Conservation (phyloP, 2,329 filamentous ascomycete genomes). For the Ophiocordyceps robertsii region DNA sequence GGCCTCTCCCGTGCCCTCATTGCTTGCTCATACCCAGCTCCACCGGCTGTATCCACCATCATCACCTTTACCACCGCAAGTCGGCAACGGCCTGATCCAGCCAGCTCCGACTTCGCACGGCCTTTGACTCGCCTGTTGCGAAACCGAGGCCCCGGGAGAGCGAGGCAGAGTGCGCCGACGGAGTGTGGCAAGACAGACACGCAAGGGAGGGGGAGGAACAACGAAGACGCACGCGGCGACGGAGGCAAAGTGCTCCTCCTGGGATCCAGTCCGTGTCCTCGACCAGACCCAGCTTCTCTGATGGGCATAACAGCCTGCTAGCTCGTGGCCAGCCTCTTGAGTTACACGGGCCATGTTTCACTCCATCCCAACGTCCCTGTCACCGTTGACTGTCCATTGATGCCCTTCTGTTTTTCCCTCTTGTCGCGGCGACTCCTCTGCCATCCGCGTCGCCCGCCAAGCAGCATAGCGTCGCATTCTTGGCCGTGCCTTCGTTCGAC, state of each 20-base stretch:
- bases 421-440: background rate
- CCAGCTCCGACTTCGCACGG: too few relatives aligned
- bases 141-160: too few relatives aligned
- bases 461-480: background rate
- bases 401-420: conserved; percentile 1
- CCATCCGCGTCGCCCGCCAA: background rate
- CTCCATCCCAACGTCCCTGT: conserved; percentile 7
- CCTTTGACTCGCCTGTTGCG: too few relatives aligned
- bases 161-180: too few relatives aligned
- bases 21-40: background rate
- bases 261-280: background rate
- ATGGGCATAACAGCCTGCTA: conserved; percentile 2
- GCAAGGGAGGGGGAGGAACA: too few relatives aligned
- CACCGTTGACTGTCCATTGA: conserved; percentile 5
- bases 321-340: conserved; percentile 6
- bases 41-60: background rate
- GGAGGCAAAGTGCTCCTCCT: too few relatives aligned
- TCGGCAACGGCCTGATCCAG: too few relatives aligned
- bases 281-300: background rate
- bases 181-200: too few relatives aligned
- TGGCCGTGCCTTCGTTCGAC: background rate
- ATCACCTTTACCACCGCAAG: too few relatives aligned
- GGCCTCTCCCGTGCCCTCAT: background rate
- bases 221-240: too few relatives aligned
- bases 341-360: conserved; percentile 14